Conservation (phyloP, 2,329 filamentous ascomycete genomes). For the Chrysosporium queenslandicum region DNA sequence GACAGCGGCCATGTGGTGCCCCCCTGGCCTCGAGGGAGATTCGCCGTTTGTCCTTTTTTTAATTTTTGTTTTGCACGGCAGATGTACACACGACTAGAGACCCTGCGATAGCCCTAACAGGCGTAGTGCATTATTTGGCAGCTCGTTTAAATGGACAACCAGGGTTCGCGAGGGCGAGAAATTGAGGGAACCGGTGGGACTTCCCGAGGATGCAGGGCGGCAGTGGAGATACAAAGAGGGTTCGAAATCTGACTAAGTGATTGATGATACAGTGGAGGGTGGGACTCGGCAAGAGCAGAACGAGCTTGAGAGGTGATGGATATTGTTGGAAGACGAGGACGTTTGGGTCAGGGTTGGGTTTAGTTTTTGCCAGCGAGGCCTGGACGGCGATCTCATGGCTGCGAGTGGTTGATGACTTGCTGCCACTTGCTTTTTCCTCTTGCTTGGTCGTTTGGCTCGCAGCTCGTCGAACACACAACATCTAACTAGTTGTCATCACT, state of each 20-base stretch:
- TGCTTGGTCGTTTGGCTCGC: background rate
- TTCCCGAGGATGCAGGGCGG: background rate
- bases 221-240: background rate
- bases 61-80: background rate
- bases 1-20: conserved; percentile 1
- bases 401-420: background rate
- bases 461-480: no score
- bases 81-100: background rate
- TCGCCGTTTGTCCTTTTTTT: background rate
- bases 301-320: background rate
- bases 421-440: background rate
- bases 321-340: background rate
- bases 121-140: background rate
- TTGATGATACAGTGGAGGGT: background rate
- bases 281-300: background rate
- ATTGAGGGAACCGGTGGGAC: background rate
- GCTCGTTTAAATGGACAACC: background rate
- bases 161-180: background rate
- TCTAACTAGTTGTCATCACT: no score
- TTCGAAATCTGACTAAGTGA: background rate
- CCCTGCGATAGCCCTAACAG: background rate
- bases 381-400: background rate
- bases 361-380: background rate
- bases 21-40: background rate
- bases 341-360: conserved; percentile 2